phyloP scores from a whole-genome alignment of 1,284 basidiomycete species.

The Cryptococcus depauperatus region DNA sequence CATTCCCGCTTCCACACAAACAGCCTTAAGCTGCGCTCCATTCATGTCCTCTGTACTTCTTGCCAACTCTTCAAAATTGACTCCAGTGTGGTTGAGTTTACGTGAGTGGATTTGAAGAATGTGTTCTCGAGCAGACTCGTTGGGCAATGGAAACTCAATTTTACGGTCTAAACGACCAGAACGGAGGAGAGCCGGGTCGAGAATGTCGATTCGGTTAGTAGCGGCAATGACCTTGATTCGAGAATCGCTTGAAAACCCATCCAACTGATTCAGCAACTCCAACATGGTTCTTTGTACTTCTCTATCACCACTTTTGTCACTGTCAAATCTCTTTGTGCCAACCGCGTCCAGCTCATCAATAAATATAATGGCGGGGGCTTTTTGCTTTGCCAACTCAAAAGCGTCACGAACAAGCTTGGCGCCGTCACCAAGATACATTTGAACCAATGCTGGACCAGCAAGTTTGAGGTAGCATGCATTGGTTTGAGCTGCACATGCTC shows the following conservation, averaged over 20 bases:
- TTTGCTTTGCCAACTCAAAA: slow-evolving; percentile 96
- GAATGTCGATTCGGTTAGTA: slow-evolving; percentile 97
- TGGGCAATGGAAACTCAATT: slow-evolving; percentile 72
- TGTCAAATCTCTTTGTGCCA: slow-evolving; percentile 98
- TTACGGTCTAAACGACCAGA: slow-evolving; percentile 69
- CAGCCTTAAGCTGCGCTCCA: slow-evolving; percentile 61
- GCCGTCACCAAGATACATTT: slow-evolving; percentile 78
- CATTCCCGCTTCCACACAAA: slow-evolving; percentile 98
- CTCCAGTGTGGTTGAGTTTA: slow-evolving; percentile 64
- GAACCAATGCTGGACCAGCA: slow-evolving; percentile 66
- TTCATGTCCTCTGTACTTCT: slow-evolving; percentile 71
- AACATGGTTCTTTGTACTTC: slow-evolving; percentile 99
- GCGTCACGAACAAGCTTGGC: slow-evolving; percentile 95
- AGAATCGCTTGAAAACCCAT: slow-evolving; percentile 80
- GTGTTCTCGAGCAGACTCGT: slow-evolving; percentile 61
- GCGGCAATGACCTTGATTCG: slow-evolving; percentile 99
- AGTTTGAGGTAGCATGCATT: slow-evolving; percentile 73
- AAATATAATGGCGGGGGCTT: slow-evolving; percentile 96
- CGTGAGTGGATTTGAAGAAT: slow-evolving; percentile 77
- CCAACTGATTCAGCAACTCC: slow-evolving; percentile 86
- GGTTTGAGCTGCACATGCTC: slow-evolving; percentile 73
- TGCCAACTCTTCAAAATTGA: slow-evolving; percentile 70
- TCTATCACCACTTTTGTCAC: slow-evolving; percentile 92
- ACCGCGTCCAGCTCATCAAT: slow-evolving; percentile 98
- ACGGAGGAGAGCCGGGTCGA: slow-evolving; percentile 69